Percentiles rank a stretch among this genome's conserved stretches.
phyloP scores from a whole-genome alignment of 768 basidiomycete genomes.

The Lentinula aciculospora region DNA sequence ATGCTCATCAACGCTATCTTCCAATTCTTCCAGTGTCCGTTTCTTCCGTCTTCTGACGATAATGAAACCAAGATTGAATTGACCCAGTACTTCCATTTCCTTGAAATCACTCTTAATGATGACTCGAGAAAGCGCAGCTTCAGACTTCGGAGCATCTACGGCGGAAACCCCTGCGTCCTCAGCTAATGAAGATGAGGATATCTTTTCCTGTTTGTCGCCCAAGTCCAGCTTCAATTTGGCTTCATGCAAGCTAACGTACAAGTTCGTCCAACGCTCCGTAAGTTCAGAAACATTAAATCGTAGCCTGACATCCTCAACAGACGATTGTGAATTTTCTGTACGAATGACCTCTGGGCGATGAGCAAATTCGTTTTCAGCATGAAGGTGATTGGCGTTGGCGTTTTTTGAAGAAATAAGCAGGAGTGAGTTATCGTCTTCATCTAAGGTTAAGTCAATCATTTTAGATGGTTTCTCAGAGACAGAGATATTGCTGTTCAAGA shows the following conservation, averaged over 20 bases:
- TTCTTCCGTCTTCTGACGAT: conserved; percentile 59
- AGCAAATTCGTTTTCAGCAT: conserved; percentile 13
- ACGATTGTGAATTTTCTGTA: conserved; percentile 11
- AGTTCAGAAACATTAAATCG: conserved; percentile 29
- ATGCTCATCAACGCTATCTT: conserved; percentile 9
- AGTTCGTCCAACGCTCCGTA: conserved; percentile 15
- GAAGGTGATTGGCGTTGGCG: not conserved
- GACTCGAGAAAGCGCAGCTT: conserved; percentile 70
- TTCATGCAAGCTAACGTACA: conserved; percentile 2
- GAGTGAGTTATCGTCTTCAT: conserved; percentile 15
- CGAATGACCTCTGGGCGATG: conserved; percentile 37
- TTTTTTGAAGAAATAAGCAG: conserved; percentile 12
- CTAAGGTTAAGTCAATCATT: conserved; percentile 17
- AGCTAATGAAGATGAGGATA: not conserved
- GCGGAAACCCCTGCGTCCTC: conserved; percentile 32
- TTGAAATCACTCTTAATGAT: conserved; percentile 86
- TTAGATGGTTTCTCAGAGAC: not conserved
- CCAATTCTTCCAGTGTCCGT: not conserved
- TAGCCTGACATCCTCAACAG: conserved; percentile 19
- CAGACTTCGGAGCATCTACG: conserved; percentile 47
- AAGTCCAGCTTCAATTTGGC: not conserved
- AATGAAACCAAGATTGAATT: conserved; percentile 96
- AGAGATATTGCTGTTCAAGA: not conserved
- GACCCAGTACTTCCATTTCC: conserved; percentile 80
- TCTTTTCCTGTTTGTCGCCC: not conserved